These are phyloP conservation scores for Ophiostoma quercus DNA, from an alignment of 2,329 filamentous ascomycete species.

Conservation along the genomic window DNA sequence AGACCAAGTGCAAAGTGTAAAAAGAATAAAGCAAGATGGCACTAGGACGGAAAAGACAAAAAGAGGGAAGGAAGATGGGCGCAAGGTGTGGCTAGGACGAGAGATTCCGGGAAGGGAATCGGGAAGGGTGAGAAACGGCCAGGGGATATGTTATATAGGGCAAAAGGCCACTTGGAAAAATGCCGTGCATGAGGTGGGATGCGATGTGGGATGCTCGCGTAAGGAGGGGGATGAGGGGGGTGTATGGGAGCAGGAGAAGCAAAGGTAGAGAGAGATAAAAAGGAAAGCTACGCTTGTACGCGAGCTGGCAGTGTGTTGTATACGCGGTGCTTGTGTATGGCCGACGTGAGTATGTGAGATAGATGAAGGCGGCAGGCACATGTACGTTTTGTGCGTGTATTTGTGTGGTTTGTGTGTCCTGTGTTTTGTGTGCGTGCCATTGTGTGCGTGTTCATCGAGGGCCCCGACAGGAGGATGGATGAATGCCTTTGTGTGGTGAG, in stretches of 20 bases:
- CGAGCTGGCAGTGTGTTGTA: not conserved
- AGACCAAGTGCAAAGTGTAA: constrained; percentile 11
- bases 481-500: not conserved
- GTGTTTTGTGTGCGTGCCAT: not conserved
- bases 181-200: constrained; percentile 9
- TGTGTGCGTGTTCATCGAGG: not conserved
- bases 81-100: not conserved
- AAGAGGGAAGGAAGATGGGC: not conserved
- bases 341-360: not conserved
- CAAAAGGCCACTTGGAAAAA: not conserved
- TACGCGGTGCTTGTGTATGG: constrained; percentile 3
- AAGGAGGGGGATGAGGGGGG: constrained; percentile 8
- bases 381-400: not conserved
- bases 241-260: not conserved
- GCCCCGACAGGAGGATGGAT: not conserved
- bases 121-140: not conserved
- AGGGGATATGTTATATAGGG: constrained; percentile 13
- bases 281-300: constrained; percentile 9
- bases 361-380: not conserved
- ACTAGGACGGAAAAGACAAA: not conserved
- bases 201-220: constrained; percentile 8
- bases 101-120: not conserved
- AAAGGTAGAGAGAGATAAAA: not conserved
- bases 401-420: not conserved
- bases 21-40: not conserved